Evolutionary conservation across 495 filamentous ascomycete species (phyloP).

Genomic region (Aspergillus asperescens): DNA sequence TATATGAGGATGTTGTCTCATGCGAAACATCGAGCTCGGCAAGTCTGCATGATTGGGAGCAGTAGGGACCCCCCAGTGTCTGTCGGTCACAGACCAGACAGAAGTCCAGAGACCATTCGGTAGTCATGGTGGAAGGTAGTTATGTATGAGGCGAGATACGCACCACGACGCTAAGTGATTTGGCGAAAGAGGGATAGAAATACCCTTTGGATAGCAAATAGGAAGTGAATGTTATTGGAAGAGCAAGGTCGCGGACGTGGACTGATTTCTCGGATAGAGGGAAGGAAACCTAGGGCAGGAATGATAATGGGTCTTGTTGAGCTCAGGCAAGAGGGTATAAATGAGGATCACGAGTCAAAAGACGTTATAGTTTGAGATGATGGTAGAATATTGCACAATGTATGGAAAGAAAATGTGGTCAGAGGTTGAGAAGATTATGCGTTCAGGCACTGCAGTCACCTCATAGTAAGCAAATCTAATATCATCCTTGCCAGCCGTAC

Average conservation of each 20-base stretch:
- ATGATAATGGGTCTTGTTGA: not conserved
- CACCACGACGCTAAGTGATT: not conserved
- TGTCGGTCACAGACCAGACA: slow-evolving; percentile 93
- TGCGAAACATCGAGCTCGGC: slow-evolving; percentile 74
- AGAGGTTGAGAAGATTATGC: slow-evolving; percentile 1
- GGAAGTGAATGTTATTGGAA: not conserved
- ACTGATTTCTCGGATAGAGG: not conserved
- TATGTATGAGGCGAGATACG: not conserved
- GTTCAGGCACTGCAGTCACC: slow-evolving; percentile 9
- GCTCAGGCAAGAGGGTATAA: not conserved
- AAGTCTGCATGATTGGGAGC: slow-evolving; percentile 87
- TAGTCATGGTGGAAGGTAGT: slow-evolving; percentile 46
- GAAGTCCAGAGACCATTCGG: slow-evolving; percentile 87
- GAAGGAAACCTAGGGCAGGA: not conserved
- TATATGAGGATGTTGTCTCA: slow-evolving; percentile 5
- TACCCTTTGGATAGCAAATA: not conserved
- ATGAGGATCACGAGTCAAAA: not conserved
- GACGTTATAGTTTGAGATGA: not conserved
- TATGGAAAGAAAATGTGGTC: not conserved
- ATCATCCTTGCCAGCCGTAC: slow-evolving; percentile 6
- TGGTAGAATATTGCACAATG: slow-evolving; percentile 7
- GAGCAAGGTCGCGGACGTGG: not conserved
- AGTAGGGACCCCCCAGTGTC: slow-evolving; percentile 72
- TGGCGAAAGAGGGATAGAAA: not conserved
- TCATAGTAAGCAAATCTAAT: slow-evolving; percentile 11